Percentiles rank a stretch among this genome's conserved stretches.
Evolutionary conservation across 169 alveolate genomes (phyloP).

Genomic region (Eimeria acervulina): DNA sequence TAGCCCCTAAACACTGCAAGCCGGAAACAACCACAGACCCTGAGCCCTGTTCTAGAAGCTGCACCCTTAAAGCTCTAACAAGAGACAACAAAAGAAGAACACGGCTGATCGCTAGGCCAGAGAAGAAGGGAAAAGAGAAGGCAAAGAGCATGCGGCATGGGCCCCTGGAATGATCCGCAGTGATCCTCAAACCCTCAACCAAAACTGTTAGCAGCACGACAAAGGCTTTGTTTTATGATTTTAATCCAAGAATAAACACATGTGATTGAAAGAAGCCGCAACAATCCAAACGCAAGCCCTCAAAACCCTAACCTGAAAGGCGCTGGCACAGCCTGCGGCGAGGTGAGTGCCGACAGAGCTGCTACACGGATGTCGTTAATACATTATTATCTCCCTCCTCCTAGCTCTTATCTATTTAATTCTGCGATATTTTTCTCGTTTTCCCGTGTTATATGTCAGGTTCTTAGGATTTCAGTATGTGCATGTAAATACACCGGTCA

Average conservation of each 20-base stretch:
- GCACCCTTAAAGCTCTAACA: neutral
- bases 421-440: neutral
- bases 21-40: neutral
- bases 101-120: neutral
- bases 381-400: neutral
- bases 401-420: neutral
- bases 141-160: conserved; percentile 49
- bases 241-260: neutral
- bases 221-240: neutral
- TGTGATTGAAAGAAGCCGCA: neutral
- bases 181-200: neutral
- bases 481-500: neutral
- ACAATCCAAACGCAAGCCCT: neutral
- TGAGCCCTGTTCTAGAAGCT: neutral
- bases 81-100: neutral
- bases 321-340: conserved; percentile 3
- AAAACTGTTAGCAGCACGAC: neutral
- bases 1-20: neutral
- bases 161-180: conserved; percentile 19
- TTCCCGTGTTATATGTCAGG: neutral
- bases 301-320: neutral
- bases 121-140: conserved; percentile 9
- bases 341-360: conserved; percentile 8
- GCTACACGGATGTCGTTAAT: neutral
- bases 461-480: neutral